phyloP scores from a whole-genome alignment of 768 basidiomycete species.

The Suillus variegatus region DNA sequence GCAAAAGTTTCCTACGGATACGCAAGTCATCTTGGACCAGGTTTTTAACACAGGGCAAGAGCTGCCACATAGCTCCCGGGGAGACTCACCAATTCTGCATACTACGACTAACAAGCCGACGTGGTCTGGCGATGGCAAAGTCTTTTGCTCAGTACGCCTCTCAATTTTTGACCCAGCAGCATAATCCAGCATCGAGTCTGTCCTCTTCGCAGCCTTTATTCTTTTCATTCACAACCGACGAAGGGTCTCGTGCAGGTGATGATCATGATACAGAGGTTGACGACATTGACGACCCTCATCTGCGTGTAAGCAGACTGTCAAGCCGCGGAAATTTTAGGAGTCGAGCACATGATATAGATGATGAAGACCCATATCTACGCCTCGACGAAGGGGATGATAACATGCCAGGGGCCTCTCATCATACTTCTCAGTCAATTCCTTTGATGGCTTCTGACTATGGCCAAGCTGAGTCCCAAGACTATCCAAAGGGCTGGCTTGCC shows the following conservation, averaged over 20 bases:
- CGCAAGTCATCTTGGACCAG: constrained; percentile 1
- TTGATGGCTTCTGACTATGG: constrained; percentile 37
- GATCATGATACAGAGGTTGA: constrained; percentile 56
- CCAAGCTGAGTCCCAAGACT: constrained; percentile 41
- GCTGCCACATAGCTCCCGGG: background rate
- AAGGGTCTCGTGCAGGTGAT: constrained; percentile 54
- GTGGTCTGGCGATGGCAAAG: constrained; percentile 47
- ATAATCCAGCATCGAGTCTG: constrained; percentile 50
- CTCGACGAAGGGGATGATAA: constrained; percentile 73
- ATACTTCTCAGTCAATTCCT: constrained; percentile 37
- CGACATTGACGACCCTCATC: constrained; percentile 78
- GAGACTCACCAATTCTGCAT: background rate
- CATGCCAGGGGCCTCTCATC: constrained; percentile 37
- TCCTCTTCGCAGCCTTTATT: constrained; percentile 78
- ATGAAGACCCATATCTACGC: constrained; percentile 77
- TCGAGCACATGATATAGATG: constrained; percentile 43
- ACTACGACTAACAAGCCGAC: background rate
- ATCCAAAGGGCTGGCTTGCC: constrained; percentile 65
- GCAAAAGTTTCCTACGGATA: background rate
- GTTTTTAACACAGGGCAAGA: constrained; percentile 2
- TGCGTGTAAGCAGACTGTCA: constrained; percentile 44
- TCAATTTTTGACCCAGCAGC: constrained; percentile 71
- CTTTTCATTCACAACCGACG: constrained; percentile 85
- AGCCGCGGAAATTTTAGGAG: constrained; percentile 31
- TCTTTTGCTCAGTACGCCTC: constrained; percentile 84